Percentiles rank a stretch among this genome's conserved stretches.
These are phyloP conservation scores for Candida schatavii DNA, from an alignment of 805 yeast genomes.

Conservation along the genomic window DNA sequence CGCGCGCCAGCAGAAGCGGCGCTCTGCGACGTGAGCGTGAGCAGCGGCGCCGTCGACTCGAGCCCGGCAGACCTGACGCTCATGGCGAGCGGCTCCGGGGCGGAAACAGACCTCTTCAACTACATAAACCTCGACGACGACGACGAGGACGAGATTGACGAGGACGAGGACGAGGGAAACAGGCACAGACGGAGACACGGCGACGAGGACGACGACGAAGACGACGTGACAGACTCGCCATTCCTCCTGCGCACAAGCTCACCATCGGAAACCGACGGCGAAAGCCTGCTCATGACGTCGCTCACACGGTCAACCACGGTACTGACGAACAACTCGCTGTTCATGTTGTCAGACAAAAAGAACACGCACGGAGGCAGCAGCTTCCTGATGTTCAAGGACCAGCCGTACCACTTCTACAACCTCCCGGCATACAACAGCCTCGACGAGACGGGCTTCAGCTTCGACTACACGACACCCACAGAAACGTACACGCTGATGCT, in stretches of 20 bases:
- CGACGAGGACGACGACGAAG: constrained; percentile 10
- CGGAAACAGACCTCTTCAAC: constrained; percentile 19
- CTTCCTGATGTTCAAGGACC: constrained; percentile 10
- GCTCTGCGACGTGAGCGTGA: background rate
- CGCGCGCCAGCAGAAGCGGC: no score
- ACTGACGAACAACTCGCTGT: constrained; percentile 26
- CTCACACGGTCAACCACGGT: constrained; percentile 43
- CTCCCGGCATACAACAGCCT: constrained; percentile 27
- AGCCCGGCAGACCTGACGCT: background rate
- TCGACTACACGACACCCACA: constrained; percentile 13
- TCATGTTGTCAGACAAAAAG: constrained; percentile 3
- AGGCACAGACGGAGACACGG: no score
- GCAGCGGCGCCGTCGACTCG: background rate
- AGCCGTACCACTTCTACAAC: constrained; percentile 25
- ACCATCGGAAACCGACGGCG: constrained; percentile 31
- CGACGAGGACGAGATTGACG: constrained; percentile 10
- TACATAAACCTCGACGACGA: constrained; percentile 24
- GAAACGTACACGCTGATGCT: constrained; percentile 20
- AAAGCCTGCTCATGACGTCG: constrained; percentile 36
- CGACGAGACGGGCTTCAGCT: constrained; percentile 15
- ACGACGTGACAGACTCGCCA: constrained; percentile 21
- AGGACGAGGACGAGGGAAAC: constrained; percentile 1
- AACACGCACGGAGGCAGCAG: background rate
- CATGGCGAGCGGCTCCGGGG: constrained; percentile 5
- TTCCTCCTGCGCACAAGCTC: constrained; percentile 37